Percentiles rank a stretch among this genome's conserved stretches.
phyloP scores from a whole-genome alignment of 257 asterid genomes.

The Nicotiana attenuata region DNA sequence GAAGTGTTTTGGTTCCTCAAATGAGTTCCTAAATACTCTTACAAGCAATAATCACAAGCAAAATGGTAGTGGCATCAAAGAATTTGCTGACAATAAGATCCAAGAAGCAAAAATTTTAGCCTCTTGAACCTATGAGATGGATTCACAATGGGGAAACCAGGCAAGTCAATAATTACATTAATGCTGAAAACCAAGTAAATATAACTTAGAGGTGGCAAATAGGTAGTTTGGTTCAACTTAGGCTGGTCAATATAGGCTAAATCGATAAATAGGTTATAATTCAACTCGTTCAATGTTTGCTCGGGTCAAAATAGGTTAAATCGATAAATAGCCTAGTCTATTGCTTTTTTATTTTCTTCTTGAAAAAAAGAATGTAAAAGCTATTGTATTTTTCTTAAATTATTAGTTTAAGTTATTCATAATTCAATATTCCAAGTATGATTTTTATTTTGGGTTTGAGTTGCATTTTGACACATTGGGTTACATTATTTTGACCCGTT shows the following conservation, averaged over 20 bases:
- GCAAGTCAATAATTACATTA: constrained; percentile 21
- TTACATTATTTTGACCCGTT: not conserved
- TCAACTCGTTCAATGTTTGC: not conserved
- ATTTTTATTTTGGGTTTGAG: not conserved
- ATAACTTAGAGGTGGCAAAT: not conserved
- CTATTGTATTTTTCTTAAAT: not conserved
- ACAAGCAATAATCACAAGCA: constrained; percentile 14
- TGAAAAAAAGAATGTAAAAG: not conserved
- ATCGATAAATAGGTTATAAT: not conserved
- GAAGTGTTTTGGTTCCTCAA: constrained; percentile 45
- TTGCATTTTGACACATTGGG: not conserved
- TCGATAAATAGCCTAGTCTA: too few species aligned
- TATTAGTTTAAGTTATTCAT: not conserved
- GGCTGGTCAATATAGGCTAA: not conserved
- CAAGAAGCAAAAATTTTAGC: constrained; percentile 38
- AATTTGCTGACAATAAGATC: not conserved
- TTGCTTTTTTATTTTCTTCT: not conserved
- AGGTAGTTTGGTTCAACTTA: not conserved
- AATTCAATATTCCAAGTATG: not conserved
- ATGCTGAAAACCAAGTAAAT: not conserved
- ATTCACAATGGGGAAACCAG: constrained; percentile 58
- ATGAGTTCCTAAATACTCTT: constrained; percentile 42
- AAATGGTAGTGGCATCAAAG: not conserved
- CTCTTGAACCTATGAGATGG: constrained; percentile 41
- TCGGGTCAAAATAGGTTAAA: not conserved